Evolutionary conservation across 352 stramenopile genomes (phyloP).

Genomic region (Pythium vanterpoolii): DNA sequence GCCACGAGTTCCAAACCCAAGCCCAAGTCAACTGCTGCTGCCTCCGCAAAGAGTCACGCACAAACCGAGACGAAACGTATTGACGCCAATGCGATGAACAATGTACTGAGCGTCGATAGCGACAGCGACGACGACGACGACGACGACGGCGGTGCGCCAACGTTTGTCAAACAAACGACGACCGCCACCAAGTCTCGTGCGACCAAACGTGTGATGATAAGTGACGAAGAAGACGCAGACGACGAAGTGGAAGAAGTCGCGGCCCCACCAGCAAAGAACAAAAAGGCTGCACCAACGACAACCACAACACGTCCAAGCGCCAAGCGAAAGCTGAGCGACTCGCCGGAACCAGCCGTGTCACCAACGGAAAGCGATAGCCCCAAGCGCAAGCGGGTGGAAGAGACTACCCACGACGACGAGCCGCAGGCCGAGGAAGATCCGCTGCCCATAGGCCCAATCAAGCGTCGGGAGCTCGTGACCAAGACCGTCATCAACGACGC

Average conservation of each 20-base stretch:
- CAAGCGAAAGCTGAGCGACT: constrained; percentile 24
- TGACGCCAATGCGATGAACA: constrained; percentile 47
- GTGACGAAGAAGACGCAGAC: constrained; percentile 67
- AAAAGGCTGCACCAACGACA: no score
- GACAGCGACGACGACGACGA: constrained; percentile 46
- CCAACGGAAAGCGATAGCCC: constrained; percentile 6
- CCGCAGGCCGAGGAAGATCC: constrained; percentile 30
- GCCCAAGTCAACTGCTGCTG: not conserved
- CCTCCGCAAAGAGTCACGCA: constrained; percentile 11
- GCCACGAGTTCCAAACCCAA: constrained; percentile 18
- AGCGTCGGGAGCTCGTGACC: constrained; percentile 50
- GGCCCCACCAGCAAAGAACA: no score
- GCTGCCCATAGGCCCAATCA: constrained; percentile 30
- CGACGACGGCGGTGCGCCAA: constrained; percentile 50
- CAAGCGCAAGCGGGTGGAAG: constrained; percentile 8
- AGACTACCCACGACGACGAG: constrained; percentile 17
- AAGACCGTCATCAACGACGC: constrained; percentile 80
- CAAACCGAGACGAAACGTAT: constrained; percentile 30
- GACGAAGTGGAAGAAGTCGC: no score
- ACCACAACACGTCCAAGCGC: not conserved
- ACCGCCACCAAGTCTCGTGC: constrained; percentile 26
- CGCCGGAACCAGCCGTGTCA: constrained; percentile 16
- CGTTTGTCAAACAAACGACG: constrained; percentile 59
- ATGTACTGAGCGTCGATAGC: constrained; percentile 69
- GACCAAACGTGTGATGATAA: constrained; percentile 55